Evolutionary conservation across 192 early-diverging fungal genomes (phyloP), one percentile per base, ranked within the genome.

Genomic region (Oehlia diaphana): DNA sequence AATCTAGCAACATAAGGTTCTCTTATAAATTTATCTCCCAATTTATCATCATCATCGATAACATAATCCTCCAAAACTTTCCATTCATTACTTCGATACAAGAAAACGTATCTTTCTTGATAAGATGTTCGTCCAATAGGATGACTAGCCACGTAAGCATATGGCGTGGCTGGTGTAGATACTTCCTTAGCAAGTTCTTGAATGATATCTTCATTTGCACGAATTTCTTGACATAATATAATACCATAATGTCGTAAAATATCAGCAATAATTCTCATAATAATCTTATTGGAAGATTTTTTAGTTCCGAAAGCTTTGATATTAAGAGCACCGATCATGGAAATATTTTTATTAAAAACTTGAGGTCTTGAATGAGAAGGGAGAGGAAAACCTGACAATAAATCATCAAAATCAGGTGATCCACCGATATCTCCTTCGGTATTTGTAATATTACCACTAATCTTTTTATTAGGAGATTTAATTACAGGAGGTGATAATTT

Each of bases 141-240:
- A 62, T 70, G 67, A 79, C 67, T 71, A 8, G 65, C 7, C 3
- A 79, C 68, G 31, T 79, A 79, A 16, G 66, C 10, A 62, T 79
- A 79, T 42, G 77, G 67, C 1, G 66, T 70, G 19, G 31, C 23
- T 37, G 77, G 49, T 28, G 77, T 71, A 12, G 77, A 79, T 16
- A 79, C 49, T 23, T 21, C 37, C 1, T 53, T 14, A 39, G 23
- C 19, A 39, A 79, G 65, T 3, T 58, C 1, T 53, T 71, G n/a
- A 62, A 79, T 79, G 1, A 71, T 62, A 23, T 62, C 31, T 37
- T 79, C 77, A 21, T 66, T 28, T 39, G 28, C 26, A n/a, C 37
- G 77, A 71, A 79, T 71, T 16, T 79, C 77, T 70, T 79, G 77
- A 71, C 77, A 79, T 33, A 79, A 35, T 10, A 79, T 49, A 42